Conservation (phyloP, 768 basidiomycete species). For the Solioccasus polychromus region DNA sequence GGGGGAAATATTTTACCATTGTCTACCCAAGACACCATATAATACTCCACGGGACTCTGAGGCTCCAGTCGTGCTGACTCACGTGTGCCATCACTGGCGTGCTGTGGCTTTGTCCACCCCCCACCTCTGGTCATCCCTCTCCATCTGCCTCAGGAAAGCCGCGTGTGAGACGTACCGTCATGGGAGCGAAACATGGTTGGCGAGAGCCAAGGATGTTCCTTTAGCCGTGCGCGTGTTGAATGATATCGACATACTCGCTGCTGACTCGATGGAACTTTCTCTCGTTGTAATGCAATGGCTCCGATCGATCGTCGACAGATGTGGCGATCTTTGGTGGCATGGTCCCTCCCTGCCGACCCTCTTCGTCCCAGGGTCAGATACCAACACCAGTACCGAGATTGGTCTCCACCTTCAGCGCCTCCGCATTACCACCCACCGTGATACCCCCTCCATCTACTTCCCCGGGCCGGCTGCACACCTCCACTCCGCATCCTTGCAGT, state of each 20-base stretch:
- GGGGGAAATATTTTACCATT: slow-evolving; percentile 30
- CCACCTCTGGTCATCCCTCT: slow-evolving; percentile 31
- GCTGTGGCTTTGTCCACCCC: slow-evolving; percentile 30
- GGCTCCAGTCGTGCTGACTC: slow-evolving; percentile 26
- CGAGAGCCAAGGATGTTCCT: slow-evolving; percentile 28
- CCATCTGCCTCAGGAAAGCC: slow-evolving; percentile 16
- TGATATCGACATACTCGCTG: slow-evolving; percentile 14
- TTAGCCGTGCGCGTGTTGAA: slow-evolving; percentile 26
- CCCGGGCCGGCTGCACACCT: slow-evolving; percentile 15
- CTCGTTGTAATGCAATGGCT: slow-evolving; percentile 20
- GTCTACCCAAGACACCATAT: slow-evolving; percentile 25
- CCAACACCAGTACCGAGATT: not conserved
- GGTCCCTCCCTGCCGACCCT: slow-evolving; percentile 23
- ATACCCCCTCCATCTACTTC: slow-evolving; percentile 12
- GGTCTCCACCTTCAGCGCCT: slow-evolving; percentile 18
- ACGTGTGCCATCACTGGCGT: slow-evolving; percentile 31
- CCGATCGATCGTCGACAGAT: slow-evolving; percentile 19
- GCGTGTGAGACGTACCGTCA: slow-evolving; percentile 9
- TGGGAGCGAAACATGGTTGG: slow-evolving; percentile 25
- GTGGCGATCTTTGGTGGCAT: slow-evolving; percentile 32
- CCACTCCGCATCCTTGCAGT: slow-evolving; percentile 21
- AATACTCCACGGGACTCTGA: slow-evolving; percentile 18
- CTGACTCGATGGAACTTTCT: slow-evolving; percentile 2
- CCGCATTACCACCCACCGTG: slow-evolving; percentile 19
- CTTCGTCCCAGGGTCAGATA: slow-evolving; percentile 7